These are phyloP conservation scores for Fusarium heterosporum DNA, from an alignment of 2,329 filamentous ascomycete species.

Conservation along the genomic window DNA sequence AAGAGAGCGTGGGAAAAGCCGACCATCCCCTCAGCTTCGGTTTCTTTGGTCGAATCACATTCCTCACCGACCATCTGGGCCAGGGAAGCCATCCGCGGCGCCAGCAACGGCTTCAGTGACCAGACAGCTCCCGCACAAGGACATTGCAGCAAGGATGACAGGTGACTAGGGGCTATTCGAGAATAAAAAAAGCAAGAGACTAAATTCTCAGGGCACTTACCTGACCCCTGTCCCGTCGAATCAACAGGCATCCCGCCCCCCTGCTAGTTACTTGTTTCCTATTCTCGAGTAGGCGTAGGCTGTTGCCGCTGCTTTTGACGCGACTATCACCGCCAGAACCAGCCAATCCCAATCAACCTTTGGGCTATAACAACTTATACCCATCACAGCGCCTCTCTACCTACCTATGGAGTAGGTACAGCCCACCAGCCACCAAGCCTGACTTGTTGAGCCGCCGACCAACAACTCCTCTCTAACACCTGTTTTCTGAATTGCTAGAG, in stretches of 20 bases:
- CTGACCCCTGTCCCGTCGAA: slow-evolving; percentile 32
- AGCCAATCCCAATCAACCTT: slow-evolving; percentile 42
- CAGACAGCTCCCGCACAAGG: slow-evolving; percentile 43
- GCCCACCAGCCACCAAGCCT: slow-evolving; percentile 27
- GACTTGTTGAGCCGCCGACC: slow-evolving; percentile 34
- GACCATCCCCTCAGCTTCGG: slow-evolving; percentile 33
- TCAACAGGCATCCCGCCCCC: slow-evolving; percentile 34
- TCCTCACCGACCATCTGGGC: slow-evolving; percentile 47
- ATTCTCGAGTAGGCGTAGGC: slow-evolving; percentile 38
- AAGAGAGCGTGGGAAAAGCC: slow-evolving; percentile 19
- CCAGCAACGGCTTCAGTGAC: slow-evolving; percentile 40
- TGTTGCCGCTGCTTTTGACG: slow-evolving; percentile 46
- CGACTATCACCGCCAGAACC: slow-evolving; percentile 37
- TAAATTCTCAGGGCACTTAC: slow-evolving; percentile 18
- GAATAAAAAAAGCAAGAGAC: slow-evolving; percentile 46
- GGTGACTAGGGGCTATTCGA: slow-evolving; percentile 42
- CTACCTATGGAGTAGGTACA: slow-evolving; percentile 3
- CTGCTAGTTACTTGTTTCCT: slow-evolving; percentile 20
- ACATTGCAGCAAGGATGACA: slow-evolving; percentile 36
- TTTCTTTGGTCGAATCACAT: slow-evolving; percentile 45
- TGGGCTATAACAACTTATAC: slow-evolving; percentile 39
- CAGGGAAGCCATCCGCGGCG: slow-evolving; percentile 46
- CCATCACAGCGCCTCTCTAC: slow-evolving; percentile 40
- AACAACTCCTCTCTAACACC: slow-evolving; percentile 28
- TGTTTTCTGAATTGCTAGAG: slow-evolving; percentile 7